A percentile compares a stretch with the other conserved stretches of the same genome.
phyloP scores from a whole-genome alignment of 73 alveolate species.

The Paramecium primaurelia region DNA sequence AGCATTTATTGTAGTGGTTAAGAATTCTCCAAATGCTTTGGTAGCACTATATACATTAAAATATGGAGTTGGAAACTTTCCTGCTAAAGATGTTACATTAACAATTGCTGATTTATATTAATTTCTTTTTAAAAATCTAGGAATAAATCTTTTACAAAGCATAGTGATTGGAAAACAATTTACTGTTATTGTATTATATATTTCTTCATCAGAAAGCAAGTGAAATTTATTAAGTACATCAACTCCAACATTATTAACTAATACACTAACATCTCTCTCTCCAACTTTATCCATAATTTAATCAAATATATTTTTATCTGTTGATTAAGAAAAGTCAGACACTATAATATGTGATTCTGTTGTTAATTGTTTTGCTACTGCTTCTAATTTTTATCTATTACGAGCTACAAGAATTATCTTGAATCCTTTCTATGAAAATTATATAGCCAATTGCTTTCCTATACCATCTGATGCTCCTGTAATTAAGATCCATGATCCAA shows the following conservation, averaged over 20 bases:
- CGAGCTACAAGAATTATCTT: slow-evolving; percentile 47
- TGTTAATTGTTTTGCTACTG: not conserved
- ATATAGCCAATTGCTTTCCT: slow-evolving; percentile 43
- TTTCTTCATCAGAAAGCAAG: not conserved
- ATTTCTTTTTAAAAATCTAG: slow-evolving; percentile 1
- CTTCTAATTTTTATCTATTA: slow-evolving; percentile 28
- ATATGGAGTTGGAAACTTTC: slow-evolving; percentile 38
- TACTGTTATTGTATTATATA: not conserved
- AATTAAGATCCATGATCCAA: slow-evolving; percentile 42
- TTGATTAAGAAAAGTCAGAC: slow-evolving; percentile 45
- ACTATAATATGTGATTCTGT: slow-evolving; percentile 22
- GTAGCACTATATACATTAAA: slow-evolving; percentile 53
- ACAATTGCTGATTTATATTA: slow-evolving; percentile 51
- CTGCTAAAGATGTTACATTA: slow-evolving; percentile 56
- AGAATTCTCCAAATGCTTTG: slow-evolving; percentile 45
- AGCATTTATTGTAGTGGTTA: not conserved
- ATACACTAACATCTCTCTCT: slow-evolving; percentile 22
- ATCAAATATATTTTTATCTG: slow-evolving; percentile 9
- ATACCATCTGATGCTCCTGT: slow-evolving; percentile 66
- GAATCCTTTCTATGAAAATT: not conserved
- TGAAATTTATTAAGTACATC: slow-evolving; percentile 45
- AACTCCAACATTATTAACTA: slow-evolving; percentile 52
- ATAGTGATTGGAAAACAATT: slow-evolving; percentile 47
- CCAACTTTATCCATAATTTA: not conserved
- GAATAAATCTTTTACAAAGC: slow-evolving; percentile 9